A percentile compares a stretch with the other conserved stretches of the same genome.
Conservation (phyloP, 495 filamentous ascomycete genomes). For the Talaromyces nanjingensis region DNA sequence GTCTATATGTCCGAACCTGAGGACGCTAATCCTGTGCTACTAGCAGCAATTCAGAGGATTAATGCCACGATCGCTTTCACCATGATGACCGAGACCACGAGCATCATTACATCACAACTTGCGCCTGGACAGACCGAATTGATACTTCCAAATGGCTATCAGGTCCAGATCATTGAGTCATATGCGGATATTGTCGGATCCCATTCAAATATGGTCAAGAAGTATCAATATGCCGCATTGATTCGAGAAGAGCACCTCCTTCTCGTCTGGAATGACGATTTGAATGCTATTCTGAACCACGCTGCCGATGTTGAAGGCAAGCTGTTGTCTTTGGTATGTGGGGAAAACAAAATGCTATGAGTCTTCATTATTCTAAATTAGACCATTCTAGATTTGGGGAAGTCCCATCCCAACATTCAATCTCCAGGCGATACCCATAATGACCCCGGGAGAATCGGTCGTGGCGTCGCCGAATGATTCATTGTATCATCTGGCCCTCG, state of each 20-base stretch:
- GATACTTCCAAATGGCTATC: slow-evolving; percentile 20
- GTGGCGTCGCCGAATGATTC: slow-evolving; percentile 5
- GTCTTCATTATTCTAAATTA: slow-evolving; percentile 5
- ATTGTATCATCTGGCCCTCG: slow-evolving; percentile 4
- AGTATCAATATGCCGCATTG: slow-evolving; percentile 22
- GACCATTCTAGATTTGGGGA: slow-evolving; percentile 6
- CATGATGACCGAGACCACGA: slow-evolving; percentile 28
- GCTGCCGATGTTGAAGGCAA: slow-evolving; percentile 27
- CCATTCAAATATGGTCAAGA: slow-evolving; percentile 16
- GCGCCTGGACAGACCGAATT: slow-evolving; percentile 28
- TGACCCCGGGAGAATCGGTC: slow-evolving; percentile 7
- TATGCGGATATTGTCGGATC: slow-evolving; percentile 16
- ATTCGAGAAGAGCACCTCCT: slow-evolving; percentile 27
- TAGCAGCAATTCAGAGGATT: slow-evolving; percentile 18
- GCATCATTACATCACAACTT: slow-evolving; percentile 22
- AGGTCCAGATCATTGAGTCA: slow-evolving; percentile 26
- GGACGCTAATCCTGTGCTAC: slow-evolving; percentile 12
- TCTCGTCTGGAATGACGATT: slow-evolving; percentile 30
- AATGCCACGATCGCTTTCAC: slow-evolving; percentile 27
- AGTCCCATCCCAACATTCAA: slow-evolving; percentile 11
- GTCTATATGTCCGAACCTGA: slow-evolving; percentile 11
- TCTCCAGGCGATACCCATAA: slow-evolving; percentile 11
- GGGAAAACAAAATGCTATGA: not conserved
- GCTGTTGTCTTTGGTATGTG: slow-evolving; percentile 19
- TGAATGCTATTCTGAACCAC: slow-evolving; percentile 27